These are phyloP conservation scores for Halophytophthora polymorphica DNA, from an alignment of 352 stramenopile genomes.

Conservation along the genomic window DNA sequence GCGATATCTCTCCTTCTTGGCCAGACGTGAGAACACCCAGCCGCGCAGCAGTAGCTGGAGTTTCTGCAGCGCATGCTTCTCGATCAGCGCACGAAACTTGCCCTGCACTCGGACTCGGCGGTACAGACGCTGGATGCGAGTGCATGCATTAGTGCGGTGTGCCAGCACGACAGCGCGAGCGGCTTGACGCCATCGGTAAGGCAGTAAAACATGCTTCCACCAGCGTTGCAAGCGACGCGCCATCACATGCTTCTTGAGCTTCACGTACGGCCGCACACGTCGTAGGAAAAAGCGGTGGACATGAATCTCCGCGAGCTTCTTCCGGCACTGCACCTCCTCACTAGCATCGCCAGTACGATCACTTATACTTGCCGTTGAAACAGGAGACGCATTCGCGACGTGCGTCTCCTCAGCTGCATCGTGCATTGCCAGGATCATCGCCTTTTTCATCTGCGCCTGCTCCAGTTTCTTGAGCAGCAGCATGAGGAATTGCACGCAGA, in stretches of 20 bases:
- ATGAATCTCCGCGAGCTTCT: slow-evolving; percentile 21
- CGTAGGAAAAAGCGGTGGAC: slow-evolving; percentile 55
- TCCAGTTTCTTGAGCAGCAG: slow-evolving; percentile 28
- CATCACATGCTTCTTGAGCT: slow-evolving; percentile 52
- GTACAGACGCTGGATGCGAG: slow-evolving; percentile 47
- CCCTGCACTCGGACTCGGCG: slow-evolving; percentile 23
- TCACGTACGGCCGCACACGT: slow-evolving; percentile 39
- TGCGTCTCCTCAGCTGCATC: slow-evolving; percentile 39
- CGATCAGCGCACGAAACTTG: slow-evolving; percentile 24
- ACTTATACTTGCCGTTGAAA: neutral
- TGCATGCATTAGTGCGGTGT: slow-evolving; percentile 25
- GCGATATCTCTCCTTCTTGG: slow-evolving; percentile 39
- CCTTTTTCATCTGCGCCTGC: slow-evolving; percentile 33
- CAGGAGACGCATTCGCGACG: neutral
- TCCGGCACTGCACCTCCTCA: slow-evolving; percentile 3
- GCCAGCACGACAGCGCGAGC: slow-evolving; percentile 5
- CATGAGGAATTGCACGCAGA: slow-evolving; percentile 33
- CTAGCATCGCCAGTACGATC: neutral
- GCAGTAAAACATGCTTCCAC: slow-evolving; percentile 31
- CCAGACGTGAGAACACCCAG: slow-evolving; percentile 45
- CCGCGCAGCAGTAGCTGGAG: slow-evolving; percentile 31
- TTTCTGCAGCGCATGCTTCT: slow-evolving; percentile 35
- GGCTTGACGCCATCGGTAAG: slow-evolving; percentile 25
- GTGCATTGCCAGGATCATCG: slow-evolving; percentile 31
- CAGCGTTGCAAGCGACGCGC: slow-evolving; percentile 35